Percentiles rank a stretch among this genome's conserved stretches.
Conservation (phyloP, 768 basidiomycete species). For the Rhizopogon salebrosus region DNA sequence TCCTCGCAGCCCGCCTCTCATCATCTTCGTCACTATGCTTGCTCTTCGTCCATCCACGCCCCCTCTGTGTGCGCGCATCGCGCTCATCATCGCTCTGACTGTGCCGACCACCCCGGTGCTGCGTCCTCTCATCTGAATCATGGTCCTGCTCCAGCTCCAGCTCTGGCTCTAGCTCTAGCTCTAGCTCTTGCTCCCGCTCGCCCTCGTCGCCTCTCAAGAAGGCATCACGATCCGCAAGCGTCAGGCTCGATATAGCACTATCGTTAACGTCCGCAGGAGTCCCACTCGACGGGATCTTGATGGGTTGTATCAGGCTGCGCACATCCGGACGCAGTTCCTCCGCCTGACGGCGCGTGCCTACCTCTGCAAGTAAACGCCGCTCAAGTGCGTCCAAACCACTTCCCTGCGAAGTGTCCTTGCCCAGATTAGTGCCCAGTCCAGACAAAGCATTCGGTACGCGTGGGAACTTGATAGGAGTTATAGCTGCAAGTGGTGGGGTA, state of each 20-base stretch:
- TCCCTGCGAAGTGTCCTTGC: slow-evolving; percentile 26
- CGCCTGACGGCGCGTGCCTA: slow-evolving; percentile 53
- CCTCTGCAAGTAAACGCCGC: slow-evolving; percentile 59
- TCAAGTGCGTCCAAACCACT: slow-evolving; percentile 74
- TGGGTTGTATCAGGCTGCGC: slow-evolving; percentile 33
- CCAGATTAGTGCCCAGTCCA: slow-evolving; percentile 18
- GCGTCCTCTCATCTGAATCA: slow-evolving; percentile 29
- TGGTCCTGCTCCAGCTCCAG: slow-evolving; percentile 17
- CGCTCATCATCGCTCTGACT: slow-evolving; percentile 28
- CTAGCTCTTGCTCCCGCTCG: slow-evolving; percentile 6
- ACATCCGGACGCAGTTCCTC: slow-evolving; percentile 28
- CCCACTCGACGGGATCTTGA: slow-evolving; percentile 30
- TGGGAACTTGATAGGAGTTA: slow-evolving; percentile 28
- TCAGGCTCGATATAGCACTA: slow-evolving; percentile 44
- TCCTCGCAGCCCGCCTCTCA: slow-evolving; percentile 9
- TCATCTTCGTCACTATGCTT: slow-evolving; percentile 23
- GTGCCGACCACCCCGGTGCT: slow-evolving; percentile 20
- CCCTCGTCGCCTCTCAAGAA: slow-evolving; percentile 7
- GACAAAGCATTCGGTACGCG: slow-evolving; percentile 27
- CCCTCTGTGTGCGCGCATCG: slow-evolving; percentile 25
- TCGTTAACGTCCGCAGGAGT: slow-evolving; percentile 31
- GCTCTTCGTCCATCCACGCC: slow-evolving; percentile 19
- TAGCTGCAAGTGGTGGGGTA: slow-evolving; percentile 48
- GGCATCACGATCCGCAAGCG: slow-evolving; percentile 29
- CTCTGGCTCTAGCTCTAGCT: slow-evolving; percentile 15